Base-by-base conservation (phyloP, 2,329 filamentous ascomycete species). In the Pseudogymnoascus sp. region DNA sequence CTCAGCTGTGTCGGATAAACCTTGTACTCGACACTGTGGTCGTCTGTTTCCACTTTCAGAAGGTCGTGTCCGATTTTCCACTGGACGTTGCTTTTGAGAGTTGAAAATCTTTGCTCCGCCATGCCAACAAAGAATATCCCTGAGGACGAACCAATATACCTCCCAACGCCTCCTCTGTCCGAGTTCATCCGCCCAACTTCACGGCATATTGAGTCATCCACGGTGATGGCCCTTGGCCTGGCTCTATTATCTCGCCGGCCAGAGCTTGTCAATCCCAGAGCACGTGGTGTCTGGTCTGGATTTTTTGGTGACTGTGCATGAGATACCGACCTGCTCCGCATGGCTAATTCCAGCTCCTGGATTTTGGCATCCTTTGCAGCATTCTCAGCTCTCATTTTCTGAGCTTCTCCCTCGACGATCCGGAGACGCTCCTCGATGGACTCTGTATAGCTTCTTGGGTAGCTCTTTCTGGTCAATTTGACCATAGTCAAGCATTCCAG, bases 111-210 rank as follows among this genome's bases (percentile, higher is more conserved):
- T 53, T 66, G 65, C 57, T 65, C 36, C 9, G 65, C 65, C 19
- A 62, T 65, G 10, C 65, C 65, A 23, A 66, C 64, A 31, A 66
- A 66, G 44, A 65, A 66, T 31, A 66, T 64, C 1, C 65, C 65
- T 2, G 64, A 65, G 4, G 65, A 66, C 40, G 65, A 65, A 10
- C 65, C 65, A 23, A 66, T 66, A 21, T 65, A 66, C 15, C 65
- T 62, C 13, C 65, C 65, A 23, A 65, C 62, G 3, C 65, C 65
- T 0, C 42, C 33, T 13, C 63, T 50, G 35, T 66, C 65, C 1
- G 62, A 60, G 6, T 66, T 66, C 65, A 66, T 66, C 2, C 65
- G 40, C 4, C 65, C 65, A 28, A 66, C 65, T 47, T 66, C 65
- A 13, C 63, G 64, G 11, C 64, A 66, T 17, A 66, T 60, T 9